Evolutionary conservation across 2,329 filamentous ascomycete species (phyloP), one percentile per base, ranked within the genome.

Genomic region (Penicillium sp.): DNA sequence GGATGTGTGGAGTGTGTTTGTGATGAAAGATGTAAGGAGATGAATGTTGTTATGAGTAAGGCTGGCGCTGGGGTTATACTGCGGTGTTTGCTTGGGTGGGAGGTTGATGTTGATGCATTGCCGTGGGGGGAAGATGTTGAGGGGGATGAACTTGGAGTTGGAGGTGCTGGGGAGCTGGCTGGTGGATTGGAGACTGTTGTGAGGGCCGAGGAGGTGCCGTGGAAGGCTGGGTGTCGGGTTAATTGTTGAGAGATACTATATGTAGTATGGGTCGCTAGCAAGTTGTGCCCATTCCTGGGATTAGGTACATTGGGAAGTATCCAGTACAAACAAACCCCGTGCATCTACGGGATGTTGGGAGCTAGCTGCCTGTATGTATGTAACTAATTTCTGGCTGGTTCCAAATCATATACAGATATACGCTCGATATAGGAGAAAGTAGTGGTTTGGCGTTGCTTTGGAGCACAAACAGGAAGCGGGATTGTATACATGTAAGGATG

Each of bases 41-140:
- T 86, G 53, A 97, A 97, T 70, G 85, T 90, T 68, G 92, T 97
- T 10, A 94, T 97, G 88, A 94, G 90, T 69, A 97, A 97, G 75
- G 90, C 88, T 0, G 93, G 93, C 0, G 88, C 89, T 8, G 85
- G 84, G 55, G 92, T 97, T 25, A 86, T 97, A 31, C 76, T 97
- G 56, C 89, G 88, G 75, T 85, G 83, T 60, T 71, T 97, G 53
- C 72, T 97, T 51, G 87, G 88, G 21, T 80, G 86, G 72, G 85
- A 92, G 31, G 89, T 97, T 55, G 90, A 96, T 73, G 76, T 95
- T 4, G 91, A 96, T 39, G 79, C 81, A n/a, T 74, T 97, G 69
- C 92, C 92, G 0, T 94, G 92, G 86, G 92, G 92, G 0, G 87
- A 88, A 2, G 91, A 94, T 64, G 57, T 96, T 60, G 89, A 95